Evolutionary conservation across 805 yeast species (phyloP).

Genomic region (Pichia californica): DNA sequence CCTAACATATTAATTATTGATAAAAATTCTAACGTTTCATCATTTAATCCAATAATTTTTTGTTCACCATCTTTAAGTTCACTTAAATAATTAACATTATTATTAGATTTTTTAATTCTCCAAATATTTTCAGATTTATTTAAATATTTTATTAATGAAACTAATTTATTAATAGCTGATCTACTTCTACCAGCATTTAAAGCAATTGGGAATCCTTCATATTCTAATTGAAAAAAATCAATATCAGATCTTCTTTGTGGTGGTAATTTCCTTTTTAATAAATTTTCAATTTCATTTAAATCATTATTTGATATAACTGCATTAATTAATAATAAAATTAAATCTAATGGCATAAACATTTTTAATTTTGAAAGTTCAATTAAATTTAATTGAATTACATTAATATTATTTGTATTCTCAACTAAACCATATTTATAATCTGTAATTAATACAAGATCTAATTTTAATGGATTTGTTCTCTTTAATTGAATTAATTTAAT

Average conservation of each 20-base stretch:
- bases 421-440: not conserved
- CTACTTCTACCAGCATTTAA: slow-evolving; percentile 8
- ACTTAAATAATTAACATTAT: too few relatives aligned
- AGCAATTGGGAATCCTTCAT: not conserved
- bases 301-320: not conserved
- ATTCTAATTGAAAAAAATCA: slow-evolving; percentile 2
- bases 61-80: too few relatives aligned
- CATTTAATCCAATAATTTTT: too few relatives aligned
- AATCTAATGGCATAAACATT: not conserved
- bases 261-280: slow-evolving; percentile 5
- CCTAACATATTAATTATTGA: too few relatives aligned
- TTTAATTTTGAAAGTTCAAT: not conserved
- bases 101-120: not conserved
- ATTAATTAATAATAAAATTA: not conserved
- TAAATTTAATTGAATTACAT: not conserved
- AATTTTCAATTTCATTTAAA: not conserved
- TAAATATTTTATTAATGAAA: not conserved
- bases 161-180: not conserved
- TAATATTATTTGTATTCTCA: not conserved
- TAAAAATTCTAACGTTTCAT: too few relatives aligned
- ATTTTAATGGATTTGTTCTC: not conserved
- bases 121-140: not conserved
- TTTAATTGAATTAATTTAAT: not conserved
- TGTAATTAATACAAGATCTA: not conserved
- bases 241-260: slow-evolving; percentile 3